Evolutionary conservation across 2,329 filamentous ascomycete genomes (phyloP).

Genomic region (Penicillium frequentans): DNA sequence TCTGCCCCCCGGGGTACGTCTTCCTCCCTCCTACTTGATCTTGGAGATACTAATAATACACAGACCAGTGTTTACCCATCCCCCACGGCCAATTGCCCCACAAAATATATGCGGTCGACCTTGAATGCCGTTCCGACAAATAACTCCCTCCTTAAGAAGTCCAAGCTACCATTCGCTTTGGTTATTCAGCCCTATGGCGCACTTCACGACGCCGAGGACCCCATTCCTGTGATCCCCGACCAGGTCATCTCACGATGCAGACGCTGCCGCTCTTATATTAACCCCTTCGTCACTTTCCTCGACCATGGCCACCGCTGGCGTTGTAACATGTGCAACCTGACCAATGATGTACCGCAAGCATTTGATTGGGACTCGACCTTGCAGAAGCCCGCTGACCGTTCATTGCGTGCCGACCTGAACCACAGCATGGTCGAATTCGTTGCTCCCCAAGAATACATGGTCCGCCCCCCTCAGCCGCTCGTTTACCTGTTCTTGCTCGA

Average conservation of each 20-base stretch:
- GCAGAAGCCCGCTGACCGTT: constrained; percentile 88
- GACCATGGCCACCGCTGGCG: constrained; percentile 97
- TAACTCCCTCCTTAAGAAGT: constrained; percentile 92
- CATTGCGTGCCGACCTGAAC: constrained; percentile 90
- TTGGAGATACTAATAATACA: constrained; percentile 41
- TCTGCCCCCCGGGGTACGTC: constrained; percentile 83
- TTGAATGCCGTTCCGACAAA: constrained; percentile 92
- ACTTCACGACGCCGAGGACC: constrained; percentile 89
- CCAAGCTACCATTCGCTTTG: constrained; percentile 89
- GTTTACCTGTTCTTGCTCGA: constrained; percentile 96
- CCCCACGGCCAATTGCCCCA: constrained; percentile 83
- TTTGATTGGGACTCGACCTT: constrained; percentile 96
- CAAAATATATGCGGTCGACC: constrained; percentile 93
- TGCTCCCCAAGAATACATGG: constrained; percentile 99
- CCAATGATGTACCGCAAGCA: constrained; percentile 97
- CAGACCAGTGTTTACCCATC: constrained; percentile 90
- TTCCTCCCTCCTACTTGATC: neutral
- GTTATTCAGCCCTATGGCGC: constrained; percentile 94
- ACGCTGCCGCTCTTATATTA: constrained; percentile 95
- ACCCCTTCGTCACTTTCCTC: constrained; percentile 93
- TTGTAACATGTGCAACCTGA: constrained; percentile 99
- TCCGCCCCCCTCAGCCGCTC: constrained; percentile 89
- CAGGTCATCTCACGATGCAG: constrained; percentile 96
- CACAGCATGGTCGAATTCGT: constrained; percentile 97
- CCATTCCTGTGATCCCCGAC: constrained; percentile 88